A percentile compares a stretch with the other conserved stretches of the same genome.
Conservation (phyloP, 2,329 filamentous ascomycete species). For the Penicillium sp. region DNA sequence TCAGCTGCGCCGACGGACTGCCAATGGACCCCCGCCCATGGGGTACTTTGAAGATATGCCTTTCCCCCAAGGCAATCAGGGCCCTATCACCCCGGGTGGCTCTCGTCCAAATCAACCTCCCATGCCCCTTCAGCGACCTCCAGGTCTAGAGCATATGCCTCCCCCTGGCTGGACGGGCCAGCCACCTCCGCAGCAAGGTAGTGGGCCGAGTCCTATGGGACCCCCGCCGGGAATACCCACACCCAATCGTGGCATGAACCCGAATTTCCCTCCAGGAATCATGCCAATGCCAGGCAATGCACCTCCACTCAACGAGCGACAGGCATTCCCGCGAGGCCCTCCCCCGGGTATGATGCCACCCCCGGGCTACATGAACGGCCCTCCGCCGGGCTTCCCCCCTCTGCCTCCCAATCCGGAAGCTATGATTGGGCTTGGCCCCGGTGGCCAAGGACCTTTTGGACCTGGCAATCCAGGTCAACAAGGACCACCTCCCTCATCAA, state of each 20-base stretch:
- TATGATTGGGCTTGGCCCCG: conserved; percentile 35
- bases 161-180: conserved; percentile 39
- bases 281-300: conserved; percentile 34
- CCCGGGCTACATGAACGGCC: conserved; percentile 26
- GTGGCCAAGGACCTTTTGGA: conserved; percentile 33
- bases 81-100: conserved; percentile 33
- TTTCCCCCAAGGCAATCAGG: conserved; percentile 33
- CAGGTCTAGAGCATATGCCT: conserved; percentile 41
- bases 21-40: conserved; percentile 33
- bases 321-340: conserved; percentile 36
- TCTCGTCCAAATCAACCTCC: conserved; percentile 30
- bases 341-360: conserved; percentile 45
- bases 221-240: conserved; percentile 38
- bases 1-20: conserved; percentile 34
- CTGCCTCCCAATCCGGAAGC: conserved; percentile 37
- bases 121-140: conserved; percentile 39
- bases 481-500: conserved; percentile 30
- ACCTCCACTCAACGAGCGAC: conserved; percentile 35
- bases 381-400: conserved; percentile 21
- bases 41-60: conserved; percentile 40
- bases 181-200: conserved; percentile 33
- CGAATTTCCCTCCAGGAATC: conserved; percentile 33
- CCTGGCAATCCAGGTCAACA: conserved; percentile 34
- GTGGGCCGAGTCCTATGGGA: conserved; percentile 30
- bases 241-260: conserved; percentile 33